Evolutionary conservation across 2,329 filamentous ascomycete species (phyloP), one percentile per base, ranked within the genome.

Genomic region (Nothophoma quercina): DNA sequence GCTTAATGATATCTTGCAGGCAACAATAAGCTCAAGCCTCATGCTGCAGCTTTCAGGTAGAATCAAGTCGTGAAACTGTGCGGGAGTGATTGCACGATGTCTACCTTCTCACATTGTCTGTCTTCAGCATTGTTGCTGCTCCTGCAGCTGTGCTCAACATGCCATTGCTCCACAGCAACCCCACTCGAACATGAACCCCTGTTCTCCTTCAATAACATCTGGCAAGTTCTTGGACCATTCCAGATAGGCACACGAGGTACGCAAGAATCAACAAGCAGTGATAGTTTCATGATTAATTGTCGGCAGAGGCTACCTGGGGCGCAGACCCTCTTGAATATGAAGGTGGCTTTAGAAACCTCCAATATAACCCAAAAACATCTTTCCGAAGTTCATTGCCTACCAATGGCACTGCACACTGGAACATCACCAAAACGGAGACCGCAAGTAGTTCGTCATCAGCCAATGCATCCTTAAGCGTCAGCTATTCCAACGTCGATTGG

Each of bases 241-340:
- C 79, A 81, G 57, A 79, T 82, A 49, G 84, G 84, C 54, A 86
- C 82, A 47, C 75, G 83, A 81, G 83, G 83, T 80, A 77, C 63
- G 77, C 53, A 35, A 33, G 29, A 15, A 16, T 41, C 35, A 15
- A 15, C 42, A 38, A 26, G n/a, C 44, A 19, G 22, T 35, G 41
- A 36, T 22, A 36, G 23, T 39, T 4, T 44, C 3, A n/a, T 40
- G 55, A 36, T 58, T 71, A 36, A 66, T 49, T 15, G 32, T 42
- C 19, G 1, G 23, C 51, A 84, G 83, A 85, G 71, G 81, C 81
- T 18, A 72, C 80, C 21, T 86, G 83, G 83, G 83, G 83, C 30
- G 78, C 83, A 25, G 83, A 86, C 71, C 83, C 83, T 29, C 72
- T 85, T 32, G 82, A 85, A 58, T 70, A 68, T 46, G 58, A 76